phyloP scores from a whole-genome alignment of 768 basidiomycete species.

The Peribolospora baueri region DNA sequence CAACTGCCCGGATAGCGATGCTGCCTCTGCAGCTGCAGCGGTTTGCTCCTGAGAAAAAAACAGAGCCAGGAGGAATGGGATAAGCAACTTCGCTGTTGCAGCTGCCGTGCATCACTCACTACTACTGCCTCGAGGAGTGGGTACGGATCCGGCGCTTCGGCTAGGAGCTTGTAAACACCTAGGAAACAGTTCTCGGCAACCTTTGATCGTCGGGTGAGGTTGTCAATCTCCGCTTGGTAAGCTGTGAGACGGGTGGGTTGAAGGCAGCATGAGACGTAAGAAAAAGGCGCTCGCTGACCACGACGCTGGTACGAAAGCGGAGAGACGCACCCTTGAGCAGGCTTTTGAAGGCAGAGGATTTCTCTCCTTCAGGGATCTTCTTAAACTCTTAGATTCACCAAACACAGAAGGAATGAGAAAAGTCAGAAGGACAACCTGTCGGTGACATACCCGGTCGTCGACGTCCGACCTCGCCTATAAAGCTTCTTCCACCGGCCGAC shows the following conservation, averaged over 20 bases:
- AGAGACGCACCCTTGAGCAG: constrained; percentile 48
- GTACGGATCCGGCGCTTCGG: constrained; percentile 93
- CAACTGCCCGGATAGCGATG: constrained; percentile 49
- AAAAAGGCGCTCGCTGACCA: neutral
- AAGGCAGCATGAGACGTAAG: neutral
- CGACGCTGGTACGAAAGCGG: no score
- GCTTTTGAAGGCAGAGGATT: constrained; percentile 63
- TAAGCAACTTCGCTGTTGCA: neutral
- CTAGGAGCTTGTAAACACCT: constrained; percentile 85
- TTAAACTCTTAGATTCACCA: constrained; percentile 55
- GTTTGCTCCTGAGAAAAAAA: constrained; percentile 51
- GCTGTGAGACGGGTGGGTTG: constrained; percentile 25
- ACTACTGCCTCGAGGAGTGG: constrained; percentile 86
- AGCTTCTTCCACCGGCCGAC: neutral
- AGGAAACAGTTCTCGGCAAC: constrained; percentile 82
- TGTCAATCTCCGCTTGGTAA: constrained; percentile 91
- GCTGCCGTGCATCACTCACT: constrained; percentile 23
- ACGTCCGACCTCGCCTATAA: neutral
- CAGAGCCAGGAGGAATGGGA: neutral
- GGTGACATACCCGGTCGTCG: neutral
- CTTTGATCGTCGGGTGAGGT: constrained; percentile 75
- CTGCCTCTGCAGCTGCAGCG: constrained; percentile 61
- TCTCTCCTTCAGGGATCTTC: constrained; percentile 74
- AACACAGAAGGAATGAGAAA: neutral
- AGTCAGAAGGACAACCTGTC: neutral